These are phyloP conservation scores for Prunus dulcis DNA, from an alignment of 306 rosid species.

Conservation along the genomic window DNA sequence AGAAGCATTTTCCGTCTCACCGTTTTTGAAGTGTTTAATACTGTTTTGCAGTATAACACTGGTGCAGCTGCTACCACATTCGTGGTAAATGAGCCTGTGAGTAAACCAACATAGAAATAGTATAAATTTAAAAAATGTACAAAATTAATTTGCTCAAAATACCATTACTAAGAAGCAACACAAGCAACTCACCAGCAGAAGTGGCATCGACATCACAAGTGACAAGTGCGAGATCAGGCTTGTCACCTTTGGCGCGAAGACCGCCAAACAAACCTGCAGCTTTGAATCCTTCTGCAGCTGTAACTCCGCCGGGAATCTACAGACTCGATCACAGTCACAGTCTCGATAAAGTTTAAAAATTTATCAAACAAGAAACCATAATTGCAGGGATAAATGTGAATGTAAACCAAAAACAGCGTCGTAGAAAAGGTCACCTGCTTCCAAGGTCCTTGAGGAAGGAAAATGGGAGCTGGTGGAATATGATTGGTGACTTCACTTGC, in stretches of 20 bases:
- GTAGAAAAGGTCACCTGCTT: slow-evolving; percentile 45
- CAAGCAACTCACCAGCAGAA: slow-evolving; percentile 59
- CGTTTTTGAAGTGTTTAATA: slow-evolving; percentile 46
- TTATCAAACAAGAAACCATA: not conserved
- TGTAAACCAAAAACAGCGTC: not conserved
- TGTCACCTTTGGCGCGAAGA: slow-evolving; percentile 67
- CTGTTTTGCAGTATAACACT: slow-evolving; percentile 68
- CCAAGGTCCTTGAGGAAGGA: slow-evolving; percentile 92
- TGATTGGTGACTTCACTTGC: slow-evolving; percentile 30
- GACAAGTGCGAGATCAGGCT: slow-evolving; percentile 93
- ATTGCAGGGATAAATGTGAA: not conserved
- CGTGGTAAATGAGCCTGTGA: slow-evolving; percentile 76
- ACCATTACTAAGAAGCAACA: not conserved
- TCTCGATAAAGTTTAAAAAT: not conserved
- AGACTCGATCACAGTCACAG: slow-evolving; percentile 6
- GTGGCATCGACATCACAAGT: slow-evolving; percentile 89
- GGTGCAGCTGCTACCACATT: slow-evolving; percentile 98
- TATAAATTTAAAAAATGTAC: not conserved
- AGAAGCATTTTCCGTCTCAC: slow-evolving; percentile 33
- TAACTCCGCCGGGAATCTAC: slow-evolving; percentile 89
- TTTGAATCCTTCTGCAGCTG: slow-evolving; percentile 87
- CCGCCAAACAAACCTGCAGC: slow-evolving; percentile 90
- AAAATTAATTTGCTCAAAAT: not conserved
- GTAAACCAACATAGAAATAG: not conserved
- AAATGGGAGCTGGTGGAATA: slow-evolving; percentile 81